These are phyloP conservation scores for Leptographium flavum DNA, from an alignment of 2,329 filamentous ascomycete genomes.

Conservation along the genomic window DNA sequence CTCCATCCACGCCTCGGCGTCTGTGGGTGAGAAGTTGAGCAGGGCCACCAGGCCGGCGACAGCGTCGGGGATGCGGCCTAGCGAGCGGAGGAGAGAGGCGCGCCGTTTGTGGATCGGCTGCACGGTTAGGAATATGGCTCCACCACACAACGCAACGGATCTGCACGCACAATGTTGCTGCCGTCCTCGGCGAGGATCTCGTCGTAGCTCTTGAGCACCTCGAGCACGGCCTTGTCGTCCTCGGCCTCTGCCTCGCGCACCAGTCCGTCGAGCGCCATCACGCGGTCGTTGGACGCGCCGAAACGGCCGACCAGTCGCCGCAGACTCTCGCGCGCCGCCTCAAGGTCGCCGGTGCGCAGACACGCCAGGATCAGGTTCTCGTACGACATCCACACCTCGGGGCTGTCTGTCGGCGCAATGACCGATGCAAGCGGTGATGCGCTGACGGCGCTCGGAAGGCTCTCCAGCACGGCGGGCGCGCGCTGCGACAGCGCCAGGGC, in stretches of 20 bases:
- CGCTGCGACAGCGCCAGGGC: conserved; percentile 46
- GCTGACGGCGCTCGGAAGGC: conserved; percentile 37
- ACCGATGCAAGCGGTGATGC: conserved; percentile 39
- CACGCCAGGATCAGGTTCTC: conserved; percentile 80
- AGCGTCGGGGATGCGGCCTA: conserved; percentile 58
- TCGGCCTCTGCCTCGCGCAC: conserved; percentile 70
- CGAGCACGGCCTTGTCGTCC: conserved; percentile 48
- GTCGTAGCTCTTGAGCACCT: conserved; percentile 65
- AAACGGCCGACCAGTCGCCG: conserved; percentile 68
- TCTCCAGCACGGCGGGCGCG: conserved; percentile 41
- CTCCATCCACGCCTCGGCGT: conserved; percentile 89
- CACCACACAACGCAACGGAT: background rate
- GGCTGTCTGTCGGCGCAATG: conserved; percentile 48
- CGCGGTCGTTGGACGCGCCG: conserved; percentile 67
- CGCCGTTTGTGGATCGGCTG: conserved; percentile 77
- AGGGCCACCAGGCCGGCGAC: conserved; percentile 60
- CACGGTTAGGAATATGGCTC: background rate
- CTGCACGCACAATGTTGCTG: conserved; percentile 57
- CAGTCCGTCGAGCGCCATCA: conserved; percentile 71
- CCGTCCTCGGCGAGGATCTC: conserved; percentile 57
- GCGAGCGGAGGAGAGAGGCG: conserved; percentile 62
- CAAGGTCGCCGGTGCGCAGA: conserved; percentile 70
- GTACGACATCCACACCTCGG: conserved; percentile 71
- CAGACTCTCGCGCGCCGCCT: conserved; percentile 61
- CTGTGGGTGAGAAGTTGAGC: conserved; percentile 72